Evolutionary conservation across 768 basidiomycete species (phyloP).

Genomic region (Chalciporus pseudorubinellus): DNA sequence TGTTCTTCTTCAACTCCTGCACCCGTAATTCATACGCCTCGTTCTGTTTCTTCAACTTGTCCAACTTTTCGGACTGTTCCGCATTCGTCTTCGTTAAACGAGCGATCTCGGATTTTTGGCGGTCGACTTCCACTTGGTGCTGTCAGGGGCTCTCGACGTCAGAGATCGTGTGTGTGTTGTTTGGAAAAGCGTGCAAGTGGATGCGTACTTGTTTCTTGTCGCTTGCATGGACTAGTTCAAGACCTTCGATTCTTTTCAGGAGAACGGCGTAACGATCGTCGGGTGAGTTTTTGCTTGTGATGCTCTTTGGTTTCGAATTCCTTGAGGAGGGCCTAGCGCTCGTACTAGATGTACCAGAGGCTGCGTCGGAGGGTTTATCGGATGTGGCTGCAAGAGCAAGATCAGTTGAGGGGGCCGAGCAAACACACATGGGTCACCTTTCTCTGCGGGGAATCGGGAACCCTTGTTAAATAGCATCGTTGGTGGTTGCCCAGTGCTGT

Average conservation of each 20-base stretch:
- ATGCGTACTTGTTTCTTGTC: constrained; percentile 60
- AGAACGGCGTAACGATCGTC: constrained; percentile 53
- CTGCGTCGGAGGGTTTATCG: constrained; percentile 42
- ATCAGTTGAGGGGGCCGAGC: neutral
- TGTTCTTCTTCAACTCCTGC: constrained; percentile 56
- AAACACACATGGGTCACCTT: constrained; percentile 5
- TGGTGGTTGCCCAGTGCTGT: no score
- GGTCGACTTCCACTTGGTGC: constrained; percentile 36
- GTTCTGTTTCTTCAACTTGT: constrained; percentile 64
- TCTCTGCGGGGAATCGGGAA: constrained; percentile 30
- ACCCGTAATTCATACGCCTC: constrained; percentile 55
- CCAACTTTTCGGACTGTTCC: constrained; percentile 53
- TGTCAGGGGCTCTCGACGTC: constrained; percentile 1
- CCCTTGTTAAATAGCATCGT: constrained; percentile 46
- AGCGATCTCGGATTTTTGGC: constrained; percentile 54
- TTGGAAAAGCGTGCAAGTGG: constrained; percentile 22
- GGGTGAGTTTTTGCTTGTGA: constrained; percentile 15
- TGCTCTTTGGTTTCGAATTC: constrained; percentile 22
- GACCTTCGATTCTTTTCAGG: constrained; percentile 61
- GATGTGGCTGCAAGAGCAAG: constrained; percentile 1
- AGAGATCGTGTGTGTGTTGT: constrained; percentile 25
- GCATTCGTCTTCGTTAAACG: constrained; percentile 43
- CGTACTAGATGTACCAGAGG: constrained; percentile 32
- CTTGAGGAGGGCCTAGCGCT: constrained; percentile 24
- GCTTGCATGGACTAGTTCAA: constrained; percentile 61